Conservation (phyloP, 306 rosid genomes). For the Lupinus albus region DNA sequence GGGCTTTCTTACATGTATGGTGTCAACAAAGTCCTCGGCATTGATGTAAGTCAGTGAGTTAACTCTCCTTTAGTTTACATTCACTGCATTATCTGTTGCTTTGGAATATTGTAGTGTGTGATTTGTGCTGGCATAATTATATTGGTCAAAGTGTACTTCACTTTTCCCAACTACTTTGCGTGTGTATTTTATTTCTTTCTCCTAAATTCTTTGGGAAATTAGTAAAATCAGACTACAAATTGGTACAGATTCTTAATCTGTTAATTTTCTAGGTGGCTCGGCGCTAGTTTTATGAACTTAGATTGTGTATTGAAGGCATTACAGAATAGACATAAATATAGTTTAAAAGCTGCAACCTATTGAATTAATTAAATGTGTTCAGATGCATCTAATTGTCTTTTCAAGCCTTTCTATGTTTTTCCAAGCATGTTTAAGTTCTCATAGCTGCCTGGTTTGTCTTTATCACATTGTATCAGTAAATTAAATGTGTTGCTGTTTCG, state of each 20-base stretch:
- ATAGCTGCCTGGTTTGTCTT: conserved; percentile 23
- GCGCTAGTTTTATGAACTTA: conserved; percentile 6
- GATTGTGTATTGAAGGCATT: conserved; percentile 1
- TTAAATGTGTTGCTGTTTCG: not conserved
- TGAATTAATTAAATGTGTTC: conserved; percentile 19
- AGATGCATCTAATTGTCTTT: conserved; percentile 15
- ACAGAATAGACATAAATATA: not conserved
- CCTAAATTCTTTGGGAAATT: not conserved
- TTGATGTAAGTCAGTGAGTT: conserved; percentile 76
- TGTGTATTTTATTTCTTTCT: conserved; percentile 1
- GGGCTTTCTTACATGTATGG: conserved; percentile 92
- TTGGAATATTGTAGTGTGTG: not conserved
- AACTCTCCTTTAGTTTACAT: conserved; percentile 29
- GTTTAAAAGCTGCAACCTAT: conserved; percentile 1
- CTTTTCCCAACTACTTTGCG: conserved; percentile 5
- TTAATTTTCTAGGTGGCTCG: not conserved
- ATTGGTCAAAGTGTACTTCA: conserved; percentile 25
- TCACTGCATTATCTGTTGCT: conserved; percentile 27
- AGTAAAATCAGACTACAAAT: conserved; percentile 7
- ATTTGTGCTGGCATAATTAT: not conserved
- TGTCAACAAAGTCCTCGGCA: conserved; percentile 79
- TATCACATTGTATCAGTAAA: conserved; percentile 8
- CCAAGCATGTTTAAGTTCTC: conserved; percentile 13
- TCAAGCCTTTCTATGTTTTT: conserved; percentile 11
- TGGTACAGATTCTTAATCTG: not conserved